phyloP scores from a whole-genome alignment of 2,329 filamentous ascomycete genomes.

The Septoria petroselini region DNA sequence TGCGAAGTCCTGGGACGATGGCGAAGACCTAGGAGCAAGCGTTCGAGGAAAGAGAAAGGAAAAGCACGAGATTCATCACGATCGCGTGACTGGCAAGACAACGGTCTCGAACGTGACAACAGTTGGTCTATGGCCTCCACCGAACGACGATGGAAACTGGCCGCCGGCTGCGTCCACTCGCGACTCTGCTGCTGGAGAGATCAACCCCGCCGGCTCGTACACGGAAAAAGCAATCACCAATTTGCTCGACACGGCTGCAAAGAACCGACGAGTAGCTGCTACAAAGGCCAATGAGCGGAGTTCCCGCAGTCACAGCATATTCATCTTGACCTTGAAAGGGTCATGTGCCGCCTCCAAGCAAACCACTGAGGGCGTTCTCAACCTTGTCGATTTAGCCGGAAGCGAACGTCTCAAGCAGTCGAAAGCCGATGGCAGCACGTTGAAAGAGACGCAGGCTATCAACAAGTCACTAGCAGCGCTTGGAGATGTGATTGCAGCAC shows the following conservation, averaged over 20 bases:
- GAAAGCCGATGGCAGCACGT: conserved; percentile 77
- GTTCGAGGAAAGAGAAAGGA: conserved; percentile 54
- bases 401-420: conserved; percentile 88
- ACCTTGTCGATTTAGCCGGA: conserved; percentile 91
- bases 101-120: conserved; percentile 75
- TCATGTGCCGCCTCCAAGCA: conserved; percentile 73
- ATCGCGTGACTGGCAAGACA: conserved; percentile 76
- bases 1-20: conserved; percentile 61
- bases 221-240: conserved; percentile 32
- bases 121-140: conserved; percentile 71
- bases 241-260: conserved; percentile 68
- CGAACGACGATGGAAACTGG: conserved; percentile 59
- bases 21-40: conserved; percentile 31
- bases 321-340: conserved; percentile 72
- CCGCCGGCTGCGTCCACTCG: conserved; percentile 27
- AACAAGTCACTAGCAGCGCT: conserved; percentile 91
- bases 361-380: conserved; percentile 86
- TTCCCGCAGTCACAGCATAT: conserved; percentile 91
- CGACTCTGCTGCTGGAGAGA: conserved; percentile 3
- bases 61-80: conserved; percentile 86
- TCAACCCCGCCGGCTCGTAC: conserved; percentile 24
- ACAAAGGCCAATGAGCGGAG: conserved; percentile 97
- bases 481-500: conserved; percentile 88
- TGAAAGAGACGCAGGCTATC: conserved; percentile 95
- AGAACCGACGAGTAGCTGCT: conserved; percentile 86